Evolutionary conservation across 305 asterid species (phyloP).

Genomic region (Fraxinus xanthoxyloides): DNA sequence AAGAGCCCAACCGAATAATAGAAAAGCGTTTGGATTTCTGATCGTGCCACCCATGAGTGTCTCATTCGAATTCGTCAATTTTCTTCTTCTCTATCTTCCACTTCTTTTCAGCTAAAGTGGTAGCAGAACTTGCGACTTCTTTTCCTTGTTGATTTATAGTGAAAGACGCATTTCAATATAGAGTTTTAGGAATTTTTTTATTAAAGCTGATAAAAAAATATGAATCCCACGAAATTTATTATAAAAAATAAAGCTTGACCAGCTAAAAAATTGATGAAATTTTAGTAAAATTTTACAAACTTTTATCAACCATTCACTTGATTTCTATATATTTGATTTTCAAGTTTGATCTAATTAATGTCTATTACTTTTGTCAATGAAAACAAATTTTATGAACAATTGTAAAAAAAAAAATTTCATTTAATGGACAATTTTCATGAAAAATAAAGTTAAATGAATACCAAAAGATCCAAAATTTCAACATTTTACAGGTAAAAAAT

Average conservation of each 20-base stretch:
- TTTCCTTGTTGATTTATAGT: neutral
- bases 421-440: too few species aligned
- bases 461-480: too few species aligned
- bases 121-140: neutral
- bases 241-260: neutral
- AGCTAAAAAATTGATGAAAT: too few species aligned
- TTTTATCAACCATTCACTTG: neutral
- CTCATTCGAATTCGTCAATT: neutral
- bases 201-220: too few species aligned
- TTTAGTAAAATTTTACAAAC: neutral
- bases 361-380: too few species aligned
- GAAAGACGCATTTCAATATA: neutral
- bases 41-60: conserved; percentile 11
- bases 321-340: neutral
- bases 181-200: neutral
- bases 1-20: conserved; percentile 21
- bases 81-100: neutral
- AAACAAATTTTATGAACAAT: too few species aligned
- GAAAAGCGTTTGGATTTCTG: neutral
- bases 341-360: neutral
- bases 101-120: conserved; percentile 7
- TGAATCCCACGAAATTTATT: too few species aligned
- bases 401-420: too few species aligned
- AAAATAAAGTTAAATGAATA: too few species aligned
- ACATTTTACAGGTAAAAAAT: too few species aligned